These are phyloP conservation scores for Suillus fuscotomentosus DNA, from an alignment of 768 basidiomycete genomes.

Conservation along the genomic window DNA sequence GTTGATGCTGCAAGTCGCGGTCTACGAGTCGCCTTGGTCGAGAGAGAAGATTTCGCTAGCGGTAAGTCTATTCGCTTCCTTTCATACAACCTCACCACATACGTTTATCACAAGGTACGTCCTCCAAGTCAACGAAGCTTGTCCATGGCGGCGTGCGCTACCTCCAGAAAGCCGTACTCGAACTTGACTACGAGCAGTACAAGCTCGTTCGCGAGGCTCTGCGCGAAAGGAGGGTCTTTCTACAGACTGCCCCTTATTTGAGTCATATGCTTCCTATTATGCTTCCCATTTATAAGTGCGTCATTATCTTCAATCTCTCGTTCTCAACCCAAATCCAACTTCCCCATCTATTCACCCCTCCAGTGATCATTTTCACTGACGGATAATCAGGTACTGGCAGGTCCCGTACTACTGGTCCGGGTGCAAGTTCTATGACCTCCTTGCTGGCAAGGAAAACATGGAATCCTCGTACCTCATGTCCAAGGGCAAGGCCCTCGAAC, in stretches of 20 bases:
- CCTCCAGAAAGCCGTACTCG: constrained; percentile 93
- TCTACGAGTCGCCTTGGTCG: constrained; percentile 89
- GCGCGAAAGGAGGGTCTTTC: constrained; percentile 88
- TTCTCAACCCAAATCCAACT: background rate
- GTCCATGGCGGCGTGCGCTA: constrained; percentile 98
- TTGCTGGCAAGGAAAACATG: constrained; percentile 97
- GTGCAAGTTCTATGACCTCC: constrained; percentile 93
- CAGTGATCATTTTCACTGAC: constrained; percentile 5
- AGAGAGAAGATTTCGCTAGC: constrained; percentile 87
- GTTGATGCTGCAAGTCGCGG: constrained; percentile 93
- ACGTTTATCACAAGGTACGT: constrained; percentile 60
- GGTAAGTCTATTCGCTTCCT: constrained; percentile 45
- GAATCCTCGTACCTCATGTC: constrained; percentile 94
- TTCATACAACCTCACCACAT: background rate
- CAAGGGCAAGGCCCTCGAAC: constrained; percentile 88
- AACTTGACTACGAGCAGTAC: constrained; percentile 94
- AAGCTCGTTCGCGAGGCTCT: constrained; percentile 96
- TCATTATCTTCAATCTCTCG: background rate
- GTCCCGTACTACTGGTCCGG: constrained; percentile 95
- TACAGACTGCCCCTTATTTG: constrained; percentile 94
- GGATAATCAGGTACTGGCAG: constrained; percentile 77
- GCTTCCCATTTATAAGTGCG: constrained; percentile 91
- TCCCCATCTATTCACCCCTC: background rate
- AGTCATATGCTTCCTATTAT: constrained; percentile 94
- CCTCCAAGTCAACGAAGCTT: constrained; percentile 96